Evolutionary conservation across 2,329 filamentous ascomycete genomes (phyloP), one percentile per base, ranked within the genome.

Genomic region (Sclerotinia nivalis): DNA sequence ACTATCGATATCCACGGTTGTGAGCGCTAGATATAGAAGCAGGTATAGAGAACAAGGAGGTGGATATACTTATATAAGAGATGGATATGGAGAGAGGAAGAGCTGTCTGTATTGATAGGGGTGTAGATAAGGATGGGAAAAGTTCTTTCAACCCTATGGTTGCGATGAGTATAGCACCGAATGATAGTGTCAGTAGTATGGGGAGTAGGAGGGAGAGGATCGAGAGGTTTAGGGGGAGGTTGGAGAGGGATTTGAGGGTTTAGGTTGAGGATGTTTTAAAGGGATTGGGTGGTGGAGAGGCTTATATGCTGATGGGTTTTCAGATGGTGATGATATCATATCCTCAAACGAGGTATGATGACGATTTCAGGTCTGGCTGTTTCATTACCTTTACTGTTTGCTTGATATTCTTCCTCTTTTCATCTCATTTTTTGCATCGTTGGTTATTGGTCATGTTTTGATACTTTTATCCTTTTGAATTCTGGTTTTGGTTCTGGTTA

Each of bases 151-250:
- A 69, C 56, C 72, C 55, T 18, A 83, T 84, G 50, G 85, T 87
- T 73, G 78, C 80, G 66, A 83, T 81, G 62, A 88, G 85, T 74
- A 80, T 89, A 49, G 86, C 83, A 56, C 87, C 87, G 1, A 85
- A 83, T 74, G 87, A 89, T 76, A 89, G 87, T 75, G 87, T 89
- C 69, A 88, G 86, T 76, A 87, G 85, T 73, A 82, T 88, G n/a
- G 87, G 86, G 22, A 75, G 68, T 45, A 78, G 77, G 72, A 72
- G 70, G 68, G 75, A 78, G 68, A 70, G 75, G 56, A 75, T 77
- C 71, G 71, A 68, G 43, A 69, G 68, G 20, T 54, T 62, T 58
- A 69, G 67, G 22, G 59, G 50, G 31, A 64, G 67, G 25, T 28
- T 69, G 37, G 66, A 76, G 45, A 65, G 61, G 22, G 45, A 50